phyloP scores from a whole-genome alignment of 2,329 filamentous ascomycete genomes.

The Penicillium freii region DNA sequence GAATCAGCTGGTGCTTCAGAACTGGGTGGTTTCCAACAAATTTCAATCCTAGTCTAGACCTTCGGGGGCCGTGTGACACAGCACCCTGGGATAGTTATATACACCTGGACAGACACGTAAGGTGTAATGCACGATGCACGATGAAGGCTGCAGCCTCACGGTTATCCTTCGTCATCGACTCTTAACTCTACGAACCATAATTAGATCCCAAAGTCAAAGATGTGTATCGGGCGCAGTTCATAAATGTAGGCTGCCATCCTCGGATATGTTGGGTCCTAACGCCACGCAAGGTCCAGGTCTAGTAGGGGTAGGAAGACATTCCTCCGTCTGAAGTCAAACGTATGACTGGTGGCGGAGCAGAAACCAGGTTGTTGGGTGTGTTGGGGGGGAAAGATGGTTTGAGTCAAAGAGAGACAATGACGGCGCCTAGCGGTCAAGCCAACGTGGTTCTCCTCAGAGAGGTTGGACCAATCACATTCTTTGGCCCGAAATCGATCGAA shows the following conservation, averaged over 20 bases:
- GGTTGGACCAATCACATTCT: constrained; percentile 6
- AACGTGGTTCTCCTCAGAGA: constrained; percentile 5
- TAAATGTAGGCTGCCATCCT: constrained; percentile 18
- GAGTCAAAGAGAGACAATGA: background rate
- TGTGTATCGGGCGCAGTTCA: background rate
- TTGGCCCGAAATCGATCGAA: background rate
- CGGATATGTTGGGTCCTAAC: constrained; percentile 14
- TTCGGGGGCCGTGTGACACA: constrained; percentile 13
- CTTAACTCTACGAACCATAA: background rate
- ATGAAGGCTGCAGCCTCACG: constrained; percentile 6
- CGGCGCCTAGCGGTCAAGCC: constrained; percentile 6
- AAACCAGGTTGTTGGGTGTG: background rate
- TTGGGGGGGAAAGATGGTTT: background rate
- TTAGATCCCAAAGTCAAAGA: background rate
- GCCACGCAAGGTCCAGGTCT: constrained; percentile 25
- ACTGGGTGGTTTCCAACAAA: constrained; percentile 4
- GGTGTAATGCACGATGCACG: constrained; percentile 2
- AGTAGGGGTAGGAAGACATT: constrained; percentile 14
- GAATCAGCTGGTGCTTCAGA: constrained; percentile 13
- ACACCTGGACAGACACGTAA: constrained; percentile 2
- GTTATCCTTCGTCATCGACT: constrained; percentile 6
- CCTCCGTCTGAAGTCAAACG: constrained; percentile 2
- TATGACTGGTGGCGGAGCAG: constrained; percentile 12
- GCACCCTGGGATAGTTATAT: background rate
- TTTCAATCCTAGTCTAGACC: background rate